Conservation (phyloP, 179 eudicot genomes). For the Silene vulgaris region DNA sequence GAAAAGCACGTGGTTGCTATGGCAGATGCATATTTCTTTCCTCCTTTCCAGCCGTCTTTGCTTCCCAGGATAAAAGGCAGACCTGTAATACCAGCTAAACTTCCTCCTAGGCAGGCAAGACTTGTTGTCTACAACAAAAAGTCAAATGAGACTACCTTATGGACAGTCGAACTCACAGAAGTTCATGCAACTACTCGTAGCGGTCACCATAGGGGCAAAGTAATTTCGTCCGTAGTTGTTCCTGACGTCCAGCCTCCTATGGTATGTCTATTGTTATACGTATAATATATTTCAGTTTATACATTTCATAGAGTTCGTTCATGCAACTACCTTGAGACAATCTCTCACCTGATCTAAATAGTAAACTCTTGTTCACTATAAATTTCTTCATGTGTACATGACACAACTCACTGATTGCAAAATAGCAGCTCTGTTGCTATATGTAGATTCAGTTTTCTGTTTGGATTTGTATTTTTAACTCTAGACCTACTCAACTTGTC, state of each 20-base stretch:
- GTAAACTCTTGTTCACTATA: background rate
- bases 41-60: constrained; percentile 88
- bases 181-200: constrained; percentile 94
- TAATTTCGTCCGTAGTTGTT: constrained; percentile 68
- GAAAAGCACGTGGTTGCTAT: constrained; percentile 81
- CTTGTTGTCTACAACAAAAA: constrained; percentile 74
- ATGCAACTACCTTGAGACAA: background rate
- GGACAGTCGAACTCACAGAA: constrained; percentile 81
- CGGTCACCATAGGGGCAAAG: constrained; percentile 94
- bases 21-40: constrained; percentile 96
- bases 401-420: too few species aligned
- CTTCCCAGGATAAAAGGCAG: constrained; percentile 70
- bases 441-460: too few species aligned
- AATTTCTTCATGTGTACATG: background rate
- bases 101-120: constrained; percentile 87
- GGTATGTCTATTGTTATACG: constrained; percentile 35
- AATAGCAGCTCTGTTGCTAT: too few species aligned
- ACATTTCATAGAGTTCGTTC: background rate
- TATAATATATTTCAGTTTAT: constrained; percentile 9
- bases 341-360: background rate
- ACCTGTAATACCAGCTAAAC: constrained; percentile 73
- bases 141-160: constrained; percentile 80
- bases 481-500: too few species aligned
- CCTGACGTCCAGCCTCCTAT: constrained; percentile 94
- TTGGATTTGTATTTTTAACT: too few species aligned